phyloP scores from a whole-genome alignment of 208 protist genomes.

The Acanthamoeba triangularis region DNA sequence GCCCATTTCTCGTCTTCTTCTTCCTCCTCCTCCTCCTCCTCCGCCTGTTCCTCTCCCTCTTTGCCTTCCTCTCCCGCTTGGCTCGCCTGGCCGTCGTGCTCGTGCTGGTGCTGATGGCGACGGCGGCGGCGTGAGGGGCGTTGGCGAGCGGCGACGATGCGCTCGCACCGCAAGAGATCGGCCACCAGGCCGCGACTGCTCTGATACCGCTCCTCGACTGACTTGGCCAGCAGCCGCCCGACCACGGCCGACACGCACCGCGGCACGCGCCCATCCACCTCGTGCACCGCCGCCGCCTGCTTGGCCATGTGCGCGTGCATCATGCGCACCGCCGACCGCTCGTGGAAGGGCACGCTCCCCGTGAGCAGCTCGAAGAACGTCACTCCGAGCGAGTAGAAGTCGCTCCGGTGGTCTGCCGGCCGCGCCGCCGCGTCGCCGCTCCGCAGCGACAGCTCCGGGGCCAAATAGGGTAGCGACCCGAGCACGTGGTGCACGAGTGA shows the following conservation, averaged over 20 bases:
- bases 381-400: conserved; percentile 69
- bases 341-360: conserved; percentile 19
- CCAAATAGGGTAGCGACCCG: conserved; percentile 61
- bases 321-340: conserved; percentile 40
- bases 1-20: neutral
- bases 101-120: neutral
- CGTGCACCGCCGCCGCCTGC: neutral
- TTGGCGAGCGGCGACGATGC: neutral
- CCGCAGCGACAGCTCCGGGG: conserved; percentile 43
- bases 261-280: conserved; percentile 19
- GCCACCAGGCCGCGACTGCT: conserved; percentile 18
- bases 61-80: neutral
- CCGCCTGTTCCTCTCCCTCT: neutral
- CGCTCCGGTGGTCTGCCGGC: conserved; percentile 26
- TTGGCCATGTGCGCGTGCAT: conserved; percentile 76
- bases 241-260: conserved; percentile 23
- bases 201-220: conserved; percentile 34
- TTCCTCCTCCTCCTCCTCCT: neutral
- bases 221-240: conserved; percentile 17
- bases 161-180: neutral
- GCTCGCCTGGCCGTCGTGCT: neutral
- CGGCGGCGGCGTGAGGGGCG: too few species aligned
- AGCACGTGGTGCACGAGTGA: neutral
- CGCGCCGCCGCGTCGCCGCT: neutral
- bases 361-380: conserved; percentile 48